Evolutionary conservation across 495 filamentous ascomycete genomes (phyloP), one percentile per base, ranked within the genome.

Genomic region (Antarctomyces pellizariae): DNA sequence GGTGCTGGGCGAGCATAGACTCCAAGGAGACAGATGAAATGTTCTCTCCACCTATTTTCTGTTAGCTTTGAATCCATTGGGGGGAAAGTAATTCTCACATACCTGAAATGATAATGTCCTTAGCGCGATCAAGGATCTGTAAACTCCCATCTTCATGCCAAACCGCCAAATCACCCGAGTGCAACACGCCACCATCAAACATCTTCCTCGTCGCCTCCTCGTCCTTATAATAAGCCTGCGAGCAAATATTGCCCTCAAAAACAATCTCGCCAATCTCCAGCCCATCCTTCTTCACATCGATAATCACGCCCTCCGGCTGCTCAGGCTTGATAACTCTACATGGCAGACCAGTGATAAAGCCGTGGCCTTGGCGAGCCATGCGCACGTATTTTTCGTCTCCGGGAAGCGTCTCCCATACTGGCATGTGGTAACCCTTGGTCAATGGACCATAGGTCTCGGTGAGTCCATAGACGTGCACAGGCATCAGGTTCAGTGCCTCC

Each of bases 81-180:
- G 10, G 7, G 7, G 13, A 5, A 22, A 12, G 12, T 20, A 10
- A 13, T 4, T 4, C 7, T 3, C 29, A 52, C 63, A 29, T 57
- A 83, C 80, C 86, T 35, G 79, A 90, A 33, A 97, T 97, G 26
- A 97, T 95, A 24, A 97, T 93, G 44, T 97, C 86, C 53, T 95
- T 97, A 3, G 77, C 76, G 18, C 86, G 61, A 47, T 97, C 86
- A 34, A 89, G 56, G 36, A 97, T 92, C 54, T 93, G 78, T 23
- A 82, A 66, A 25, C 75, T 69, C 1, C 84, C 82, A 41, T 95
- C 83, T 0, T 71, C 58, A 43, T 90, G 75, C 73, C 73, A 78
- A 3, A 97, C 83, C 3, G 86, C 86, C 30, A 97, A 48, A 42
- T 97, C 86, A 0, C 89, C 86, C 7, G 74, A 76, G 46, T 90